phyloP scores from a whole-genome alignment of 345 rosid genomes.

The Eucalyptus cloeziana region DNA sequence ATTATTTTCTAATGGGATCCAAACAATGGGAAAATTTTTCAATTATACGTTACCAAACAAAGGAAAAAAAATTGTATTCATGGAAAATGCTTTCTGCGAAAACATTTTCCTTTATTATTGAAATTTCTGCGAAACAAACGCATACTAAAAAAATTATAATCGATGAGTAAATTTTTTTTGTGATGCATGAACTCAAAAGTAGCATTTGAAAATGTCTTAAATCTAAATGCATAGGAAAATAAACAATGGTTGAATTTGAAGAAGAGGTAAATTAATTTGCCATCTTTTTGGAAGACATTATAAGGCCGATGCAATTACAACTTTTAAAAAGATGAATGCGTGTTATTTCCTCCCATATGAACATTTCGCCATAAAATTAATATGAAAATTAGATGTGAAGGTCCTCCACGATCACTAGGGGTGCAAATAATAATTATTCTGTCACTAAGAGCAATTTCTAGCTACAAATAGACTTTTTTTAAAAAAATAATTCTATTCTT shows the following conservation, averaged over 20 bases:
- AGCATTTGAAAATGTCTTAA: not conserved
- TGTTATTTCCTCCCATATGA: not conserved
- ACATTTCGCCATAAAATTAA: not conserved
- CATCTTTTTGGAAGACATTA: not conserved
- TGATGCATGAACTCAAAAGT: not conserved
- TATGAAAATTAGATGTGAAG: not conserved
- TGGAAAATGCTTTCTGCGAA: too few species aligned
- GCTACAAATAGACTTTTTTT: not conserved
- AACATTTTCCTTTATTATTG: too few species aligned
- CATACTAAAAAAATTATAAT: too few species aligned
- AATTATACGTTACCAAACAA: too few species aligned
- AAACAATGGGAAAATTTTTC: too few species aligned
- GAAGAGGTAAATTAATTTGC: not conserved
- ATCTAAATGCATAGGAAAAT: not conserved
- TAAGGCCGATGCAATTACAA: not conserved
- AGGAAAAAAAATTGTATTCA: rapidly evolving
- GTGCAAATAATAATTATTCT: too few species aligned
- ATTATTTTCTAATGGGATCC: too few species aligned
- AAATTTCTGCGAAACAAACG: rapidly evolving
- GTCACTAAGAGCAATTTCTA: not conserved
- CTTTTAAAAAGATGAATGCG: not conserved
- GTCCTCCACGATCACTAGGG: not conserved
- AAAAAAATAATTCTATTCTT: too few species aligned
- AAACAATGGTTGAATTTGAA: not conserved
- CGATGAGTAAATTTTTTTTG: not conserved